A percentile compares a stretch with the other conserved stretches of the same genome.
These are phyloP conservation scores for Nepenthes gracilis DNA, from an alignment of 148 eudicot genomes.

Conservation along the genomic window DNA sequence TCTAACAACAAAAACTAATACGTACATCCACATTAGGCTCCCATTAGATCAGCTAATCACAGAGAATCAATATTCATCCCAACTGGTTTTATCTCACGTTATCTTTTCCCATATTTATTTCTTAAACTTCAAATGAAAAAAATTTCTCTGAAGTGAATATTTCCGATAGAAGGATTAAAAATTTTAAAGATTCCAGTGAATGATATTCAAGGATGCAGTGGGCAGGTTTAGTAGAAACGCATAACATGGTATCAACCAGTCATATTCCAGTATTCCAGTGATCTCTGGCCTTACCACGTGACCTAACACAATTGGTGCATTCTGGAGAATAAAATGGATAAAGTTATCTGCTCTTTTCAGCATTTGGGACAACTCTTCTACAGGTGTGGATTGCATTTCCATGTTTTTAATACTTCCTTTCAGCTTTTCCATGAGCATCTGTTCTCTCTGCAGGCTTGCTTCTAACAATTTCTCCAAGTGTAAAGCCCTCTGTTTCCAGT, in stretches of 20 bases:
- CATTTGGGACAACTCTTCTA: constrained; percentile 78
- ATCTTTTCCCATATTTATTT: too few species aligned
- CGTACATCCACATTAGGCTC: too few species aligned
- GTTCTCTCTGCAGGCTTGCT: constrained; percentile 60
- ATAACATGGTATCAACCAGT: neutral
- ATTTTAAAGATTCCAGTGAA: too few species aligned
- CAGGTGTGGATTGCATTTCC: constrained; percentile 78
- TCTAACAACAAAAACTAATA: too few species aligned
- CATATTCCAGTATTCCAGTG: constrained; percentile 2
- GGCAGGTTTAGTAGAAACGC: neutral
- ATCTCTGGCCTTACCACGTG: constrained; percentile 52
- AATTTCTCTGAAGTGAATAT: too few species aligned
- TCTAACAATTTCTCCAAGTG: constrained; percentile 52
- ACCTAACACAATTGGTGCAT: constrained; percentile 87
- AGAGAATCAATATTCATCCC: too few species aligned
- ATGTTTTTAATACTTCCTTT: constrained; percentile 57
- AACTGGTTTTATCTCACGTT: too few species aligned
- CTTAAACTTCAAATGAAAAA: too few species aligned
- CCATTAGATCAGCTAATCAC: too few species aligned
- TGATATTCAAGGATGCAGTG: neutral
- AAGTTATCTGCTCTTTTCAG: constrained; percentile 81
- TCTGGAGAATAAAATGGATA: constrained; percentile 84
- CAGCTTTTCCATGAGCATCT: constrained; percentile 46
- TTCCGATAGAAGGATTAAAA: too few species aligned
- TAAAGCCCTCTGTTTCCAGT: constrained; percentile 70